phyloP scores from a whole-genome alignment of 1,139 yeast species.

The Zygosaccharomyces pseudobailii region DNA sequence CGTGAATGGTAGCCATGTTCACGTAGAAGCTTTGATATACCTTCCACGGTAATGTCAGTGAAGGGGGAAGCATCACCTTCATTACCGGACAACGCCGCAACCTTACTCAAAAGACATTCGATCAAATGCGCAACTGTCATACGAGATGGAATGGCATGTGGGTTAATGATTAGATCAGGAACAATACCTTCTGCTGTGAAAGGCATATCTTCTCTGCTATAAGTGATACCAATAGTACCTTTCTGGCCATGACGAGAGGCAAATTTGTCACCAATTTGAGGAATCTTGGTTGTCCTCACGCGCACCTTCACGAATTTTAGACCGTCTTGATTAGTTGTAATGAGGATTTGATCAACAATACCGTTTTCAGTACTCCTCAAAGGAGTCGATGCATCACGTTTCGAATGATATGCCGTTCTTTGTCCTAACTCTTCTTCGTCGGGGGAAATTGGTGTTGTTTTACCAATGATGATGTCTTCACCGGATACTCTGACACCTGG shows the following conservation, averaged over 20 bases:
- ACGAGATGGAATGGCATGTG: slow-evolving; percentile 99
- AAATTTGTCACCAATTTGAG: slow-evolving; percentile 98
- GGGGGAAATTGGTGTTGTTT: slow-evolving; percentile 97
- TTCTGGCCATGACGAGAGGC: slow-evolving; percentile 99
- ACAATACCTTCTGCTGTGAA: slow-evolving; percentile 94
- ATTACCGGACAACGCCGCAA: slow-evolving; percentile 87
- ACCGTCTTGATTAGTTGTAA: slow-evolving; percentile 97
- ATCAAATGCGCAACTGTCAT: slow-evolving; percentile 99
- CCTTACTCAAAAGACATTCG: slow-evolving; percentile 94
- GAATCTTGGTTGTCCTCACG: slow-evolving; percentile 97
- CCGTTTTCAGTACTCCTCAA: slow-evolving; percentile 95
- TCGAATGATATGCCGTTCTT: slow-evolving; percentile 95
- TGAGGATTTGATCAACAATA: slow-evolving; percentile 93
- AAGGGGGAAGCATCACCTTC: slow-evolving; percentile 99
- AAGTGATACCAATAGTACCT: slow-evolving; percentile 99
- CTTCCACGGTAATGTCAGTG: slow-evolving; percentile 97
- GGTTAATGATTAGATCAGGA: slow-evolving; percentile 95
- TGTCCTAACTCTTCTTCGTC: slow-evolving; percentile 98
- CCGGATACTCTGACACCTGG: slow-evolving; percentile 99
- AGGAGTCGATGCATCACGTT: slow-evolving; percentile 98
- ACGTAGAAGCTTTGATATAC: slow-evolving; percentile 82
- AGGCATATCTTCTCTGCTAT: slow-evolving; percentile 98
- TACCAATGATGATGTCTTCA: slow-evolving; percentile 97
- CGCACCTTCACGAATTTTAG: slow-evolving; percentile 95
- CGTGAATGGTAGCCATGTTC: slow-evolving; percentile 97